These are phyloP conservation scores for Hysterium pulicare DNA, from an alignment of 2,329 filamentous ascomycete species.

Conservation along the genomic window DNA sequence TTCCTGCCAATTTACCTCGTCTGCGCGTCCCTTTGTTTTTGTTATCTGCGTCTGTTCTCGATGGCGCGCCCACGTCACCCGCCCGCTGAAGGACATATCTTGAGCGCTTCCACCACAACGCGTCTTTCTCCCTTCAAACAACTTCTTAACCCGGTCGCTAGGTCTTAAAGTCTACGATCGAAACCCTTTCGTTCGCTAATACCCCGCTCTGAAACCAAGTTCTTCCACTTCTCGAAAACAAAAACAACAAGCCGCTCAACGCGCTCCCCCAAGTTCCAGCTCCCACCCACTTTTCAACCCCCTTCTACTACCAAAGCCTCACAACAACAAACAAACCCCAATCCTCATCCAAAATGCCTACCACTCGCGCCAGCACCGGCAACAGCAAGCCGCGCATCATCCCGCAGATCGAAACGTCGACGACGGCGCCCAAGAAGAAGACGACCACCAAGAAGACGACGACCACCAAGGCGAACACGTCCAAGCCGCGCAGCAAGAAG, in stretches of 20 bases:
- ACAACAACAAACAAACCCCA: neutral
- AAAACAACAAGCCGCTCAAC: neutral
- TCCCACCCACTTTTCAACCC: neutral
- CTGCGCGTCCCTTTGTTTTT: no score
- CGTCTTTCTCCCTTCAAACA: neutral
- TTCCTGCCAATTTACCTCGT: neutral
- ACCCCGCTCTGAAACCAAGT: no score
- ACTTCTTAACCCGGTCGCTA: conserved; percentile 1
- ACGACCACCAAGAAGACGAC: conserved; percentile 39
- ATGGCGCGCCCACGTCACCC: no score
- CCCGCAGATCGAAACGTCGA: conserved; percentile 43
- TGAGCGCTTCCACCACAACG: neutral
- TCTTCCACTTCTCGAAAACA: no score
- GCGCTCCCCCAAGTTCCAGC: neutral
- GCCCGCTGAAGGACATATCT: no score
- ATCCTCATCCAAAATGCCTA: conserved; percentile 17
- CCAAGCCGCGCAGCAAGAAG: conserved; percentile 37
- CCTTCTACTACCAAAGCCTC: neutral
- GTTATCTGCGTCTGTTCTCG: no score
- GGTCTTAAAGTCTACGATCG: neutral
- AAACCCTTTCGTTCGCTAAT: neutral
- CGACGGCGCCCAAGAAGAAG: conserved; percentile 32
- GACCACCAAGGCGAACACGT: conserved; percentile 37
- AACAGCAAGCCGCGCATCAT: conserved; percentile 54
- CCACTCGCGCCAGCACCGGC: conserved; percentile 47